These are phyloP conservation scores for Mimosa pudica DNA, from an alignment of 306 rosid species.

Conservation along the genomic window DNA sequence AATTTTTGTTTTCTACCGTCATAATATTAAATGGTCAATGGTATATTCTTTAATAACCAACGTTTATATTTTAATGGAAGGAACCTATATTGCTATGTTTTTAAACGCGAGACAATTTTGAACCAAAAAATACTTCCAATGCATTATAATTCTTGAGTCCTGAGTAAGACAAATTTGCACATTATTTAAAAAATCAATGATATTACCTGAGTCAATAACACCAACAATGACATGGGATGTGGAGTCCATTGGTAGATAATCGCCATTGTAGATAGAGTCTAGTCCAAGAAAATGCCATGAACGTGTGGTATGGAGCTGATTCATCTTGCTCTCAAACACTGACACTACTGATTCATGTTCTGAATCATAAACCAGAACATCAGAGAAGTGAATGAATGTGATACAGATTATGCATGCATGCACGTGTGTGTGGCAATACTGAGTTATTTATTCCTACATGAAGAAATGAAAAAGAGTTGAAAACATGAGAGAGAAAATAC, in stretches of 20 bases:
- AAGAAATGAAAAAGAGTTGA: neutral
- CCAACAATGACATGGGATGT: slow-evolving; percentile 62
- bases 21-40: no score
- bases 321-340: slow-evolving; percentile 68
- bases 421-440: neutral
- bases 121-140: no score
- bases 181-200: no score
- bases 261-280: slow-evolving; percentile 37
- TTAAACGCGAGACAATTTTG: no score
- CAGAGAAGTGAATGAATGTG: slow-evolving; percentile 1
- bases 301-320: slow-evolving; percentile 60
- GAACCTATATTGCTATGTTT: no score
- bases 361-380: slow-evolving; percentile 40
- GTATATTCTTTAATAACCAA: no score
- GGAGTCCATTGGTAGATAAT: slow-evolving; percentile 33
- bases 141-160: no score
- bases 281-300: slow-evolving; percentile 73
- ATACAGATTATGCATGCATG: neutral
- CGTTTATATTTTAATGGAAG: no score
- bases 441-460: slow-evolving; percentile 10
- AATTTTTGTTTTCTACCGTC: no score
- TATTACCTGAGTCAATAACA: slow-evolving; percentile 65
- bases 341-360: slow-evolving; percentile 54
- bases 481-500: slow-evolving; percentile 8
- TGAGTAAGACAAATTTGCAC: no score